phyloP scores from a whole-genome alignment of 2,329 filamentous ascomycete species.

The Lecanoromycetidae sp. region DNA sequence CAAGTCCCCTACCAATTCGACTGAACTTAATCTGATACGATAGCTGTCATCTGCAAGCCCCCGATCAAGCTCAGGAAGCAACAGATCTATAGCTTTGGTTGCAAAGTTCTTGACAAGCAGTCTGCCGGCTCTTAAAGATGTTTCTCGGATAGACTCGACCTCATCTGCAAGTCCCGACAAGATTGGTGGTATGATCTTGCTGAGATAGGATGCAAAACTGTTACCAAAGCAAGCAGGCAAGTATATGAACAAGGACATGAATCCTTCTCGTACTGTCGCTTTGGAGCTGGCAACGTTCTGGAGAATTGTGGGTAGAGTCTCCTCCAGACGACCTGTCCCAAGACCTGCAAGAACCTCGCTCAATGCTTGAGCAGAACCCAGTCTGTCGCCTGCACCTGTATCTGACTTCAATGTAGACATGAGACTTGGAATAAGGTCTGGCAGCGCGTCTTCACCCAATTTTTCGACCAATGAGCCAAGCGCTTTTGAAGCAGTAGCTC shows the following conservation, averaged over 20 bases:
- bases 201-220: conserved; percentile 92
- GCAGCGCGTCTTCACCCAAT: conserved; percentile 88
- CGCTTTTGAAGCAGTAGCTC: conserved; percentile 90
- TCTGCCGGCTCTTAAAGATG: conserved; percentile 83
- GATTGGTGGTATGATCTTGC: conserved; percentile 90
- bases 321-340: conserved; percentile 82
- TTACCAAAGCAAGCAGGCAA: conserved; percentile 98
- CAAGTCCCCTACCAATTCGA: conserved; percentile 90
- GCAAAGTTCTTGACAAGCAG: conserved; percentile 98
- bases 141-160: conserved; percentile 90
- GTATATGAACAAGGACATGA: conserved; percentile 99
- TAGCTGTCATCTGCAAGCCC: conserved; percentile 96
- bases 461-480: conserved; percentile 96
- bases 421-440: conserved; percentile 90
- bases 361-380: conserved; percentile 92
- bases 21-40: conserved; percentile 93
- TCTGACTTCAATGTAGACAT: conserved; percentile 98
- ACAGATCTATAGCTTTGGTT: conserved; percentile 80
- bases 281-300: conserved; percentile 92
- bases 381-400: conserved; percentile 85
- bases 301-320: conserved; percentile 88
- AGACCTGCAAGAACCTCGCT: conserved; percentile 92
- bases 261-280: conserved; percentile 82
- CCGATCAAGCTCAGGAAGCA: conserved; percentile 88
- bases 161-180: conserved; percentile 90